phyloP scores from a whole-genome alignment of 768 basidiomycete species.

The Kwoniella bestiolae region DNA sequence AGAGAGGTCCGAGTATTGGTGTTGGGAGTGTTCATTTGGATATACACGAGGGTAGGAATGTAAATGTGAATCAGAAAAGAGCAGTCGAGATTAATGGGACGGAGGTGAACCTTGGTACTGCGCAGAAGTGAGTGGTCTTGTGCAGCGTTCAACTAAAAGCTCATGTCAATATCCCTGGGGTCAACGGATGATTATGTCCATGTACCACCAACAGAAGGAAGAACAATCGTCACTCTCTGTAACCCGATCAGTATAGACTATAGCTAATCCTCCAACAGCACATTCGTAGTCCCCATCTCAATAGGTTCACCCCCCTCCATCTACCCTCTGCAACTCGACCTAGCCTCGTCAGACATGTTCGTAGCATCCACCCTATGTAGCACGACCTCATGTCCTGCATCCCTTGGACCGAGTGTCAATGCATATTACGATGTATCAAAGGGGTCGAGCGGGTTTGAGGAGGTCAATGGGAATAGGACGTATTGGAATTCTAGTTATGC shows the following conservation, averaged over 20 bases:
- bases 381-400: constrained; percentile 32
- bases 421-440: constrained; percentile 37
- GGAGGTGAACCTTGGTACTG: constrained; percentile 15
- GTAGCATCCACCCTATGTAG: constrained; percentile 43
- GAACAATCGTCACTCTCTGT: too few species aligned
- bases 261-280: constrained; percentile 19
- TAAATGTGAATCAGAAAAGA: background rate
- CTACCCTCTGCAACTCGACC: constrained; percentile 51
- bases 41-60: background rate
- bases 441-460: constrained; percentile 17
- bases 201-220: too few species aligned
- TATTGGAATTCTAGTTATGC: constrained; percentile 40
- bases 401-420: constrained; percentile 20
- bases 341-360: constrained; percentile 47
- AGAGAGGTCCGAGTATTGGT: constrained; percentile 12
- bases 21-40: constrained; percentile 18
- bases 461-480: constrained; percentile 31
- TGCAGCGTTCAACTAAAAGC: too few species aligned
- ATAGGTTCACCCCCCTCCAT: constrained; percentile 40
- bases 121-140: constrained; percentile 25
- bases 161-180: too few species aligned
- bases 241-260: background rate
- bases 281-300: constrained; percentile 40
- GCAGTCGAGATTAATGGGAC: constrained; percentile 19
- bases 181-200: too few species aligned